Evolutionary conservation across 176 grass and related monocot species (phyloP).

Genomic region (Oryza coarctata): DNA sequence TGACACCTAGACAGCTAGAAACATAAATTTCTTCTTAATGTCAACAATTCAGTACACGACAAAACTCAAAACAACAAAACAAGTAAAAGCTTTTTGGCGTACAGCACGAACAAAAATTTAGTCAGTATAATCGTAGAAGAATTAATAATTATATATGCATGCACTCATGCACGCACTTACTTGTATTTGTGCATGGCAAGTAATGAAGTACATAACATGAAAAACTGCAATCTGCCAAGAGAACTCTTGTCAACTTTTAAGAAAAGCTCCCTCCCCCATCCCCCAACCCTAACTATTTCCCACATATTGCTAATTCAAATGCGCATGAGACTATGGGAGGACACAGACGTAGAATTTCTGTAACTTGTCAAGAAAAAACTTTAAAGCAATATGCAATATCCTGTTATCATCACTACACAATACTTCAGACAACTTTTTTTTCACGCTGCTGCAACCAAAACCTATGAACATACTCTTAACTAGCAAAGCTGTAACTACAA

Average conservation of each 20-base stretch:
- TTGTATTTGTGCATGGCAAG: conserved; percentile 24
- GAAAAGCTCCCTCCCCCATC: background rate
- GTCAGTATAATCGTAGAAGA: background rate
- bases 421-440: background rate
- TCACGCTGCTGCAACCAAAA: background rate
- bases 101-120: background rate
- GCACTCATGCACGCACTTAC: background rate
- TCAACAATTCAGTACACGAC: conserved; percentile 7
- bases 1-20: conserved; percentile 2
- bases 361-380: background rate
- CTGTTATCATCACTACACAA: background rate
- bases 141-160: background rate
- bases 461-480: background rate
- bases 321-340: background rate
- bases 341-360: background rate
- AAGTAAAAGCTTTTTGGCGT: background rate
- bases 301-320: background rate
- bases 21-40: background rate
- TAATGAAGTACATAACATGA: background rate
- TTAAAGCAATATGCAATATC: background rate
- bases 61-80: background rate
- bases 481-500: background rate
- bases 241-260: background rate
- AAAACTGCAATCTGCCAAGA: background rate
- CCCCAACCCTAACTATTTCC: background rate